Base-by-base conservation (phyloP, 2,329 filamentous ascomycete genomes). In the Trichoderma sp. region DNA sequence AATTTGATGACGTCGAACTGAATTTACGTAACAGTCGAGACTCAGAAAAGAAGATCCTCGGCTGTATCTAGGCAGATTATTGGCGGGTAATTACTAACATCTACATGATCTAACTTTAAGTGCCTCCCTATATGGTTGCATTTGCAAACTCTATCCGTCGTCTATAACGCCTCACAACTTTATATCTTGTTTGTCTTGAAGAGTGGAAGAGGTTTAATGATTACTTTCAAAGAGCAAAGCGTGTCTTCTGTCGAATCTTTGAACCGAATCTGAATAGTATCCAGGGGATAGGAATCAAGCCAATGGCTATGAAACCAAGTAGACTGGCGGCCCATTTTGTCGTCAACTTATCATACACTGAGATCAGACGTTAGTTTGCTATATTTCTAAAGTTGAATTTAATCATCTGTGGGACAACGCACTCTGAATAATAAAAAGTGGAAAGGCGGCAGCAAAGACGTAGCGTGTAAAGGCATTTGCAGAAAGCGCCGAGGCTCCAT, bases 401-500 rank as follows among this genome's bases (percentile, higher is more conserved):
- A n/a, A 7, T 43, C 3, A 10, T n/a, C 3, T n/a, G 5, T 40
- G 6, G 16, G 16, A 14, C n/a, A 33, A 49, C 68, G 6, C 52
- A 70, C 68, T 70, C 35, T 70, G 68, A 5, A 82, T 74, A 0
- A 81, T 80, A 70, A 84, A 84, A 0, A 85, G 73, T 2, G 83
- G 83, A 58, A 85, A 85, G 0, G 74, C 79, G 0, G 79, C 79
- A 2, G 79, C 81, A 11, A 84, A 74, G 0, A 72, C 73, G 55
- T 83, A 85, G 52, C 82, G 76, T n/a, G 81, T 69, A 4, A 85
- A 74, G 0, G 80, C 79, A 64, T 84, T 85, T 0, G 83, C 83
- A 1, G 82, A 83, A 10, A 74, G 67, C 0, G 73, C 74, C 3
- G 72, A 72, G 4, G 72, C 71, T 4, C 68, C 62, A 11, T 67